phyloP scores from a whole-genome alignment of 2,329 filamentous ascomycete species.

The Daldinia eschscholtzii region DNA sequence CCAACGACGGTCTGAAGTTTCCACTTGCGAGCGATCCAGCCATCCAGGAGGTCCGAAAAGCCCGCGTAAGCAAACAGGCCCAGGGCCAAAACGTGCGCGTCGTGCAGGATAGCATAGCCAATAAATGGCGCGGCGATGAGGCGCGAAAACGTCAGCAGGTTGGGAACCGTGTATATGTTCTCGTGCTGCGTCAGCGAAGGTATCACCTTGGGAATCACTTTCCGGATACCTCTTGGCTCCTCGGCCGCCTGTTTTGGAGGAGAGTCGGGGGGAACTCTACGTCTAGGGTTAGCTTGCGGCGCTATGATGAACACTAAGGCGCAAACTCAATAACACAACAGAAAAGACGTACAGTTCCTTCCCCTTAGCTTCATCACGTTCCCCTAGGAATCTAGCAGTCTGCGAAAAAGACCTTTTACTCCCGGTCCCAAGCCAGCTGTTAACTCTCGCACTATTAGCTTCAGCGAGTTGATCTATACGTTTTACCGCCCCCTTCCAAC shows the following conservation, averaged over 20 bases:
- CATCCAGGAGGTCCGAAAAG: conserved; percentile 91
- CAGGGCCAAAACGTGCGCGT: conserved; percentile 82
- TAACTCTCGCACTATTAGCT: not conserved
- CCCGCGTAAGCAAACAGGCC: conserved; percentile 93
- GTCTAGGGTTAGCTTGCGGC: conserved; percentile 12
- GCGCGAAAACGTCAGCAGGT: conserved; percentile 89
- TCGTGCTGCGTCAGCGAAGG: conserved; percentile 70
- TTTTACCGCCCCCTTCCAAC: not conserved
- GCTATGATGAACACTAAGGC: not conserved
- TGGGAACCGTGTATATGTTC: conserved; percentile 97
- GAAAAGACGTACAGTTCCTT: conserved; percentile 37
- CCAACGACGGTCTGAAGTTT: conserved; percentile 93
- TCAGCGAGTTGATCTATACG: not conserved
- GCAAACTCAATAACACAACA: not conserved
- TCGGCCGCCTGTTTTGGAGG: not conserved
- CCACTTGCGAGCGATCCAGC: conserved; percentile 91
- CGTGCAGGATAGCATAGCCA: conserved; percentile 88
- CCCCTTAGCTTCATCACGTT: conserved; percentile 27
- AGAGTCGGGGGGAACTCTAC: conserved; percentile 2
- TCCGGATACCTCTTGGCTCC: conserved; percentile 42
- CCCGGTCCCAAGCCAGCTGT: not conserved
- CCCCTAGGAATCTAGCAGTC: conserved; percentile 5
- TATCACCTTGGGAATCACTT: conserved; percentile 52
- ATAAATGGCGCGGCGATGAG: conserved; percentile 85
- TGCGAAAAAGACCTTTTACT: conserved; percentile 29